Evolutionary conservation across 2,329 filamentous ascomycete genomes (phyloP).

Genomic region (Aspergillus pseudotamarii): DNA sequence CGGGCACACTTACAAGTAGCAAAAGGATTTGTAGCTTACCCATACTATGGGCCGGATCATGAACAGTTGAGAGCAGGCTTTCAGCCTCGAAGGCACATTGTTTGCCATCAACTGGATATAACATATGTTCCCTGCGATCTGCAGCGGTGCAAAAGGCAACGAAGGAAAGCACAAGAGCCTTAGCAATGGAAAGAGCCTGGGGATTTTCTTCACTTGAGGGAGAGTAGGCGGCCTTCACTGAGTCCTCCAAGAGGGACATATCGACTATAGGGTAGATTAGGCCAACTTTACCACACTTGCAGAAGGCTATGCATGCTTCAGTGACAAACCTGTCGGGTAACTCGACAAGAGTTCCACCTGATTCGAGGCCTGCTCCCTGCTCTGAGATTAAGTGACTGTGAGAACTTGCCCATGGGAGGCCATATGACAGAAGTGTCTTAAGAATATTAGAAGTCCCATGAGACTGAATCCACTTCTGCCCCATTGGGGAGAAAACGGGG

Average conservation of each 20-base stretch:
- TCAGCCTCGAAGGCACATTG: not conserved
- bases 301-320: not conserved
- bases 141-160: not conserved
- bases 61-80: not conserved
- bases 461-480: not conserved
- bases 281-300: not conserved
- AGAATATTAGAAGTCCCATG: not conserved
- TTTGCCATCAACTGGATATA: not conserved
- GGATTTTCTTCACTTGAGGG: not conserved
- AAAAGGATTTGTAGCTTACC: not conserved
- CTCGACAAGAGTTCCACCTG: not conserved
- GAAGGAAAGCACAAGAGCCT: not conserved
- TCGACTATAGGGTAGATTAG: not conserved
- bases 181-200: not conserved
- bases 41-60: not conserved
- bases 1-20: not conserved
- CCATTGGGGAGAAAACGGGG: not conserved
- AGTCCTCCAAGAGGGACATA: not conserved
- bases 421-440: not conserved
- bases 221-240: not conserved
- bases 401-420: not conserved
- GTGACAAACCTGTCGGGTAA: not conserved
- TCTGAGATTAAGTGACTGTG: not conserved
- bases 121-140: not conserved
- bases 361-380: not conserved